phyloP scores from a whole-genome alignment of 768 basidiomycete genomes.

The Lactarius indigo region DNA sequence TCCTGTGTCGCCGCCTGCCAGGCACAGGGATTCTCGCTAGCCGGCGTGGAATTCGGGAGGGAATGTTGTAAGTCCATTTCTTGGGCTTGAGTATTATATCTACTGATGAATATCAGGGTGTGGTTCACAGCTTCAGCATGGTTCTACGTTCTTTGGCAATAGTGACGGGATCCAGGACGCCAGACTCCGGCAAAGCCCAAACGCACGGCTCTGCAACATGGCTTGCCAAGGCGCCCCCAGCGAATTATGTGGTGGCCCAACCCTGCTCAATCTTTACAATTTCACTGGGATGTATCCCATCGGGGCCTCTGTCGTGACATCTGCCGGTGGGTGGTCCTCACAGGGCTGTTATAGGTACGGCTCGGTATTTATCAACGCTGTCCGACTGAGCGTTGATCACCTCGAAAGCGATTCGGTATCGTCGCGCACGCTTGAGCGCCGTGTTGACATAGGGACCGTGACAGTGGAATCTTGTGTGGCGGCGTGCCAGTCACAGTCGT shows the following conservation, averaged over 20 bases:
- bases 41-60: background rate
- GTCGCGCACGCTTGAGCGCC: conserved; percentile 6
- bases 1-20: background rate
- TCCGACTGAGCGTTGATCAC: background rate
- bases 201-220: background rate
- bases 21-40: background rate
- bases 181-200: background rate
- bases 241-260: background rate
- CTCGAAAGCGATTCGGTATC: background rate
- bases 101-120: background rate
- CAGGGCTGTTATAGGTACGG: background rate
- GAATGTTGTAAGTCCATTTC: background rate
- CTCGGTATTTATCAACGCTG: background rate
- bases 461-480: conserved; percentile 9
- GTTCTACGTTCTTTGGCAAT: background rate
- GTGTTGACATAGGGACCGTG: conserved; percentile 4
- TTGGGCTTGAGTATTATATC: background rate
- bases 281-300: background rate
- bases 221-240: background rate
- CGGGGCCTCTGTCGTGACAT: background rate
- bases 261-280: background rate
- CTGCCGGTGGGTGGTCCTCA: background rate
- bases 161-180: background rate
- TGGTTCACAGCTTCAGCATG: background rate
- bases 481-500: background rate